Percentiles rank a stretch among this genome's conserved stretches.
phyloP scores from a whole-genome alignment of 192 early-diverging fungal species.

The Helicostylum pulchrum region DNA sequence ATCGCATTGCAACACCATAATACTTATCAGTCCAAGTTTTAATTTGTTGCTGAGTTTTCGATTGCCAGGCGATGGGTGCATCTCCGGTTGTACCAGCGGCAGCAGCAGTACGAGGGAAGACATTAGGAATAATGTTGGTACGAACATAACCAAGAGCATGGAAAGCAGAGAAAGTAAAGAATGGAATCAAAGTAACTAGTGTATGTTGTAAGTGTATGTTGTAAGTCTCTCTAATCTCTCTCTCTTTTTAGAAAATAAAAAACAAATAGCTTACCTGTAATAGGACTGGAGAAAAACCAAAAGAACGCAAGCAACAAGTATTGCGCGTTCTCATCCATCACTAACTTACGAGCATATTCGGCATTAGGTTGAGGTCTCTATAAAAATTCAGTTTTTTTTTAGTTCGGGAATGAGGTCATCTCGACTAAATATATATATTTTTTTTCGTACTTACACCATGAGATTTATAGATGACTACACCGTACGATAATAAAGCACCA shows the following conservation, averaged over 20 bases:
- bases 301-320: conserved; percentile 69
- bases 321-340: conserved; percentile 75
- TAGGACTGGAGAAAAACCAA: conserved; percentile 68
- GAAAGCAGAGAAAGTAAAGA: conserved; percentile 69
- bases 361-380: conserved; percentile 59
- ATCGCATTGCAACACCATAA: conserved; percentile 58
- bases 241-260: background rate
- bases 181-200: conserved; percentile 71
- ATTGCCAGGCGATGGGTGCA: conserved; percentile 32
- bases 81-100: conserved; percentile 14
- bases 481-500: conserved; percentile 67
- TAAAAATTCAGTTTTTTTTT: background rate
- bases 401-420: conserved; percentile 16
- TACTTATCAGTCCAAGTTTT: conserved; percentile 54
- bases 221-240: conserved; percentile 6
- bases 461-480: conserved; percentile 76
- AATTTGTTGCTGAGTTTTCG: conserved; percentile 46
- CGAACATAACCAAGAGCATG: conserved; percentile 70
- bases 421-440: too few relatives aligned
- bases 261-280: conserved; percentile 50
- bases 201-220: background rate
- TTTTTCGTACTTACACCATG: conserved; percentile 59
- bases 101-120: conserved; percentile 44
- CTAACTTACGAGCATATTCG: conserved; percentile 56
- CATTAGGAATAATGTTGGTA: conserved; percentile 60